Base-by-base conservation (phyloP, 2,329 filamentous ascomycete genomes). In the Alternaria brassicicola region DNA sequence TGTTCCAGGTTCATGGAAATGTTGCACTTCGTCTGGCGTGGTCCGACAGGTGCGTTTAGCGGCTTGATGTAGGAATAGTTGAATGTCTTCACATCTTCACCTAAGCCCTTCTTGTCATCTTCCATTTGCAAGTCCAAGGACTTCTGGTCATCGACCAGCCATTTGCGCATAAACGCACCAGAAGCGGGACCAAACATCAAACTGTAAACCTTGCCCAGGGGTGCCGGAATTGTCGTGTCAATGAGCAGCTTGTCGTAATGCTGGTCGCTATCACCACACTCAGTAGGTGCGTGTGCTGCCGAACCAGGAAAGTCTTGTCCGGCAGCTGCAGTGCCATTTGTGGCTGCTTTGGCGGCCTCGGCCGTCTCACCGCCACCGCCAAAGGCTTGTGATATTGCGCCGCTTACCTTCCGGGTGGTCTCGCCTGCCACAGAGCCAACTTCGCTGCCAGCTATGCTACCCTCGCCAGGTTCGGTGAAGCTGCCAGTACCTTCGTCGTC, bases 21-120 rank as follows among this genome's bases (percentile, higher is more conserved):
- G 57, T 96, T 89, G 76, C 95, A 99, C 73, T 96, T 97, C 12
- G 95, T 99, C 79, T 97, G 92, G 74, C 86, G 95, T 0, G 95
- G 95, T 0, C 95, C 95, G 64, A 99, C 94, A 1, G 91, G 84
- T 2, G 84, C 91, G 68, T 88, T 85, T 2, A 99, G 81, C 2
- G 95, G 95, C 76, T 97, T 98, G 79, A 96, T 96, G 75, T 97
- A 99, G 1, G 88, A 89, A 74, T 89, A 97, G 19, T 82, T 87
- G 43, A 93, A 86, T 3, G 85, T 85, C 74, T 88, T 91, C 78
- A 89, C 91, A 17, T 96, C 92, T 46, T 87, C 85, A 3, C 86
- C 86, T 23, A 96, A 78, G 0, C 91, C 92, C 69, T 89, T 90
- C 72, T 92, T 92, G 66, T 96, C 93, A 53, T 86, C 84, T 43